Conservation (phyloP, 305 asterid species). For the Fraxinus nigra region DNA sequence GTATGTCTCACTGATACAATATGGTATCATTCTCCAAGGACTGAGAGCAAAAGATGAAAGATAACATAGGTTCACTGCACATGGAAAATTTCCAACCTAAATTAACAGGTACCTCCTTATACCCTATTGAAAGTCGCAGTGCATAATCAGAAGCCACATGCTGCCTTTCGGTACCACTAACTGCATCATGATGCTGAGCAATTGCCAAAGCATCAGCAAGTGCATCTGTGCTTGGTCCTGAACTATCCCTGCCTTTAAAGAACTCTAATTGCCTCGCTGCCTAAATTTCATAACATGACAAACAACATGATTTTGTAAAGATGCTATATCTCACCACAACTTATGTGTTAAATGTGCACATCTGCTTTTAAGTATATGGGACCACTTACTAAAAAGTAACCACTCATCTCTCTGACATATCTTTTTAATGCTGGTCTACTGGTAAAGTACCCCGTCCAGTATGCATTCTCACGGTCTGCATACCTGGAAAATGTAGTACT, state of each 20-base stretch:
- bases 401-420: constrained; percentile 75
- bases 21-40: constrained; percentile 18
- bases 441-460: constrained; percentile 90
- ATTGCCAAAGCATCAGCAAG: constrained; percentile 80
- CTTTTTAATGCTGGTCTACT: constrained; percentile 82
- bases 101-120: constrained; percentile 49
- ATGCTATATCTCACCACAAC: neutral
- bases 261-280: constrained; percentile 82
- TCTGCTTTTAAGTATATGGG: constrained; percentile 22
- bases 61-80: constrained; percentile 1
- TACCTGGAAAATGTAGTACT: constrained; percentile 43
- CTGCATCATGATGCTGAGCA: constrained; percentile 87
- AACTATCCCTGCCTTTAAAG: constrained; percentile 50
- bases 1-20: constrained; percentile 11
- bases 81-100: constrained; percentile 11
- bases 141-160: constrained; percentile 86
- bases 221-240: constrained; percentile 59
- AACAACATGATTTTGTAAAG: constrained; percentile 16
- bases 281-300: constrained; percentile 34
- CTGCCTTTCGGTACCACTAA: constrained; percentile 77
- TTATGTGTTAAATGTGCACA: neutral
- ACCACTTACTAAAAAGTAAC: constrained; percentile 62
- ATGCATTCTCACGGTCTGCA: constrained; percentile 78
- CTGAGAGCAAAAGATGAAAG: constrained; percentile 19
- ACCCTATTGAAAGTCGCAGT: constrained; percentile 69